A percentile compares a stretch with the other conserved stretches of the same genome.
Conservation (phyloP, 306 rosid species). For the Castanea mollissima region DNA sequence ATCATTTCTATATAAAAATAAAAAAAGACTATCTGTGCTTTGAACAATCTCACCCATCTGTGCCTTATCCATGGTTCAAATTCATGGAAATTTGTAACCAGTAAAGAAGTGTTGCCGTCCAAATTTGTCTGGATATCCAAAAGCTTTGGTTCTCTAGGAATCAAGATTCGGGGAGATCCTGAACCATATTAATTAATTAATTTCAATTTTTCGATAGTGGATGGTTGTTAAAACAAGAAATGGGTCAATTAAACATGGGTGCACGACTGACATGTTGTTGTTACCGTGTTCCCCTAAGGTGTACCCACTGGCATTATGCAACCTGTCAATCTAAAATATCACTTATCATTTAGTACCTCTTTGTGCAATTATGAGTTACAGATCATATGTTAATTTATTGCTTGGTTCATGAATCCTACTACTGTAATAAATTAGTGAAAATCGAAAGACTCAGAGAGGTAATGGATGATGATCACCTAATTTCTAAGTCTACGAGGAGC, state of each 20-base stretch:
- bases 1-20: no score
- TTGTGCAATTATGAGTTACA: background rate
- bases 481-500: background rate
- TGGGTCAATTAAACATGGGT: background rate
- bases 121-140: slow-evolving; percentile 17
- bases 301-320: slow-evolving; percentile 1
- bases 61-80: background rate
- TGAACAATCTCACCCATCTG: no score
- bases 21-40: no score
- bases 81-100: slow-evolving; percentile 28
- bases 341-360: slow-evolving; percentile 1
- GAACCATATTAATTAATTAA: background rate
- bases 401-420: background rate
- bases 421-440: background rate
- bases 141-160: background rate
- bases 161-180: slow-evolving; percentile 1
- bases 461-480: background rate
- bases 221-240: background rate
- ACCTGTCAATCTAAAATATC: slow-evolving; percentile 13
- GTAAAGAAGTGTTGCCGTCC: slow-evolving; percentile 16
- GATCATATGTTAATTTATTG: background rate
- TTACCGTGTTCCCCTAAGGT: slow-evolving; percentile 18
- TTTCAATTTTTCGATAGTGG: background rate
- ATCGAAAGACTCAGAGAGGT: background rate
- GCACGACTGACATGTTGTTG: slow-evolving; percentile 24